These are phyloP conservation scores for Euphrasia arctica DNA, from an alignment of 305 asterid genomes.

Conservation along the genomic window DNA sequence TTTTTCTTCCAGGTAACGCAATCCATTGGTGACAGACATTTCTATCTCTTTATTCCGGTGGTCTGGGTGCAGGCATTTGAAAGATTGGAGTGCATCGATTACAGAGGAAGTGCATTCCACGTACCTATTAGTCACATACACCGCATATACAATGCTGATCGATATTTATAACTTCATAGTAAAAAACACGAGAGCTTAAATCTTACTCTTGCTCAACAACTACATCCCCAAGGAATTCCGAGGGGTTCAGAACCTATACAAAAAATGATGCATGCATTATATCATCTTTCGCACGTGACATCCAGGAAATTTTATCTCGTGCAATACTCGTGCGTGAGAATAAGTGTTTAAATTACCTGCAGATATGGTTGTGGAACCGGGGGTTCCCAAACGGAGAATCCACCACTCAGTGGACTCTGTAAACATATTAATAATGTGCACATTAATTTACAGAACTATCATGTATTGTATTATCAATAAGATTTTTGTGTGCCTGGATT, in stretches of 20 bases:
- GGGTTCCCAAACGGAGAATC: slow-evolving; percentile 81
- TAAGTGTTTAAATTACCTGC: slow-evolving; percentile 32
- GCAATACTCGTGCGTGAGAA: too few relatives aligned
- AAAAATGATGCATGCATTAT: too few relatives aligned
- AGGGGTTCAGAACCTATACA: slow-evolving; percentile 61
- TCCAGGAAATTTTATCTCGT: too few relatives aligned
- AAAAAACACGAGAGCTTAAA: background rate
- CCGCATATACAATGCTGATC: background rate
- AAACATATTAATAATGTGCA: slow-evolving; percentile 1
- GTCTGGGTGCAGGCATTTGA: slow-evolving; percentile 67
- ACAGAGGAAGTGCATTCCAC: slow-evolving; percentile 60
- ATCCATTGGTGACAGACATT: slow-evolving; percentile 42
- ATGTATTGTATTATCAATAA: background rate
- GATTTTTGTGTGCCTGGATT: background rate
- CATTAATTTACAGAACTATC: background rate
- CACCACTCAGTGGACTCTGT: slow-evolving; percentile 77
- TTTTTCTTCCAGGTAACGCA: slow-evolving; percentile 48
- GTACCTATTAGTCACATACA: slow-evolving; percentile 43
- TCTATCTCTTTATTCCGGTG: slow-evolving; percentile 70
- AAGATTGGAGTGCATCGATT: slow-evolving; percentile 52
- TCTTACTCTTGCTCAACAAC: slow-evolving; percentile 80
- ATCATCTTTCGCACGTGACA: too few relatives aligned
- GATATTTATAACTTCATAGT: background rate
- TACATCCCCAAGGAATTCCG: slow-evolving; percentile 81
- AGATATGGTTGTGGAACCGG: slow-evolving; percentile 71